These are phyloP conservation scores for Marasmius tenuissimus DNA, from an alignment of 1,284 basidiomycete genomes.

Conservation along the genomic window DNA sequence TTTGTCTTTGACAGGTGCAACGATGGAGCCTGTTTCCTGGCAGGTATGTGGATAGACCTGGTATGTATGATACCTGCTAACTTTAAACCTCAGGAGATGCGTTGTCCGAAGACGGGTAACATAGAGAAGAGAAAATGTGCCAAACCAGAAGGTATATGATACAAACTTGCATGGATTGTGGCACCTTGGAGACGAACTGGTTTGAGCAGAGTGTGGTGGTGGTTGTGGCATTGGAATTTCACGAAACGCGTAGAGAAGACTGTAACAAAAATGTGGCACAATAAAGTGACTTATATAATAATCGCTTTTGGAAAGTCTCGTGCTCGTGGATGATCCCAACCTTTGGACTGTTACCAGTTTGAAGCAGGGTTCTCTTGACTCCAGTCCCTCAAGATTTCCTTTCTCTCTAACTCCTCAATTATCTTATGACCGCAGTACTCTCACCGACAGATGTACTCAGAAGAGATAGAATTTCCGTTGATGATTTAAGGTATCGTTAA, in stretches of 20 bases:
- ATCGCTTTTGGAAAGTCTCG: neutral
- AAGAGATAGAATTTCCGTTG: conserved; percentile 58
- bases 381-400: conserved; percentile 6
- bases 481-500: conserved; percentile 59
- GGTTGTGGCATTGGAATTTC: neutral
- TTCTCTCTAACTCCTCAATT: conserved; percentile 19
- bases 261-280: no score
- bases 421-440: conserved; percentile 66
- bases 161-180: conserved; percentile 12
- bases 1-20: conserved; percentile 52
- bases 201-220: neutral
- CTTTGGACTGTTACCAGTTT: conserved; percentile 4
- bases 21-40: conserved; percentile 87
- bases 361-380: neutral
- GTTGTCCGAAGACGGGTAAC: conserved; percentile 79
- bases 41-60: conserved; percentile 31
- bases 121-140: conserved; percentile 88
- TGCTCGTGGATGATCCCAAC: neutral
- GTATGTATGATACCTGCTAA: neutral
- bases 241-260: no score
- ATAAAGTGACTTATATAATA: neutral
- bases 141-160: conserved; percentile 68
- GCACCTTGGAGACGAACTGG: neutral
- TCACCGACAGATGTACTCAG: conserved; percentile 56
- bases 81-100: conserved; percentile 64